Evolutionary conservation across 2,329 filamentous ascomycete genomes (phyloP), one percentile per base, ranked within the genome.

Genomic region (Lasiodiplodia sp.): DNA sequence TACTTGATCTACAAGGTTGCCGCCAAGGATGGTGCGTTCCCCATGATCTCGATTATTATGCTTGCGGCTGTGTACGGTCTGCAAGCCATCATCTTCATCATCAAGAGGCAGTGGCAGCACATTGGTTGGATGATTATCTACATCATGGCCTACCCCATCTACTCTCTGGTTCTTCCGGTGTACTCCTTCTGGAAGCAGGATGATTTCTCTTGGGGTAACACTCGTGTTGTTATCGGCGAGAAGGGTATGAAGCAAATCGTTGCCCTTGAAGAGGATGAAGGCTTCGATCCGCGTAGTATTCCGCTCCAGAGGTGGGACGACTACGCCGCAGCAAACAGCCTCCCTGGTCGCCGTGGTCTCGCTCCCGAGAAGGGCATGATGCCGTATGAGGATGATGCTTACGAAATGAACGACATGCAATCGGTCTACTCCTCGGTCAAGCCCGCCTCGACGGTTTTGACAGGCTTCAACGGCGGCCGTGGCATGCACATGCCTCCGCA

Each of bases 111-210:
- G 81, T 99, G 96, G 96, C 94, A 99, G 79, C 95, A 98, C 78
- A 88, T 99, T 70, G 96, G 96, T 73, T 99, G 96, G 96, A 98
- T 99, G 94, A 91, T 99, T 72, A 98, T 99, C 78, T 99, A 99
- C 82, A 87, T 99, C 71, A 74, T 96, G n/a, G 96, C 96, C 2
- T 97, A 92, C 84, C 96, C 96, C 0, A 92, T 99, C 74, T 97
- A 95, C 84, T 96, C 91, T 4, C 92, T 99, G 75, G 78, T 96
- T 71, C 87, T 99, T 14, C 96, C 96, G 0, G 83, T 99, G 71
- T 99, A 98, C 84, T 97, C 95, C 0, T 99, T 99, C 90, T 99
- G 96, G 96, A 97, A 97, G 82, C 94, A 97, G 80, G 96, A 99
- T 81, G 95, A 99, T 82, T 99, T 99, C 86, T 91, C 91, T 2